Conservation (phyloP, 2,329 filamentous ascomycete species). For the Sphaceloma murrayae region DNA sequence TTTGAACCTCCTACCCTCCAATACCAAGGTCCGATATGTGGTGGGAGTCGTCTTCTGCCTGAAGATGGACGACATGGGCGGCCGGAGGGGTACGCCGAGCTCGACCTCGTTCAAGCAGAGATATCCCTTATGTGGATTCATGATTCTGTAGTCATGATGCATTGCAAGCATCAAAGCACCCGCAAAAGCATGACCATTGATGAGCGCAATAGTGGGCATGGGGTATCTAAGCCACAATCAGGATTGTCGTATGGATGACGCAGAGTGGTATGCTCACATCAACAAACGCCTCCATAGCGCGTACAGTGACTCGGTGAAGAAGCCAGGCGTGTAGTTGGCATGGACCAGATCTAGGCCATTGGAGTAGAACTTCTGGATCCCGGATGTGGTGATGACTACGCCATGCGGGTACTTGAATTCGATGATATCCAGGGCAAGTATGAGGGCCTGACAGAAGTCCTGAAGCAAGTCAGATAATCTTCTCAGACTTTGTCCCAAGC, state of each 20-base stretch:
- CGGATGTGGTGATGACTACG: conserved; percentile 67
- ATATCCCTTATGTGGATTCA: conserved; percentile 61
- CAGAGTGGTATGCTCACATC: conserved; percentile 37
- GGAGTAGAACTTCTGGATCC: conserved; percentile 68
- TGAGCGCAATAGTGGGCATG: conserved; percentile 70
- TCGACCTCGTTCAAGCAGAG: conserved; percentile 74
- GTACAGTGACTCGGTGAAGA: conserved; percentile 53
- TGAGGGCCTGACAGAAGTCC: conserved; percentile 55
- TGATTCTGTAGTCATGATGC: conserved; percentile 75
- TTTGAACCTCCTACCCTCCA: conserved; percentile 63
- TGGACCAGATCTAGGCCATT: conserved; percentile 72
- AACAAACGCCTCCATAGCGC: conserved; percentile 55
- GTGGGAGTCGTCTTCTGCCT: conserved; percentile 52
- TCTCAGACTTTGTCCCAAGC: not conserved
- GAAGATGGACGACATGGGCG: conserved; percentile 67
- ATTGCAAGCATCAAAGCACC: conserved; percentile 73
- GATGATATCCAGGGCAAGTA: conserved; percentile 64
- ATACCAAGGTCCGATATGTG: conserved; percentile 54
- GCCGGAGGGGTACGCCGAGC: conserved; percentile 64
- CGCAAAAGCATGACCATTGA: conserved; percentile 71
- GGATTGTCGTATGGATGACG: conserved; percentile 2
- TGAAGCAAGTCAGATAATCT: conserved; percentile 14
- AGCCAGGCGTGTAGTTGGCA: conserved; percentile 48
- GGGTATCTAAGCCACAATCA: conserved; percentile 45
- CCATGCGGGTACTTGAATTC: conserved; percentile 59